Percentiles rank a stretch among this genome's conserved stretches.
Conservation (phyloP, 177 flowering plant species). For the Vitis hybrid region DNA sequence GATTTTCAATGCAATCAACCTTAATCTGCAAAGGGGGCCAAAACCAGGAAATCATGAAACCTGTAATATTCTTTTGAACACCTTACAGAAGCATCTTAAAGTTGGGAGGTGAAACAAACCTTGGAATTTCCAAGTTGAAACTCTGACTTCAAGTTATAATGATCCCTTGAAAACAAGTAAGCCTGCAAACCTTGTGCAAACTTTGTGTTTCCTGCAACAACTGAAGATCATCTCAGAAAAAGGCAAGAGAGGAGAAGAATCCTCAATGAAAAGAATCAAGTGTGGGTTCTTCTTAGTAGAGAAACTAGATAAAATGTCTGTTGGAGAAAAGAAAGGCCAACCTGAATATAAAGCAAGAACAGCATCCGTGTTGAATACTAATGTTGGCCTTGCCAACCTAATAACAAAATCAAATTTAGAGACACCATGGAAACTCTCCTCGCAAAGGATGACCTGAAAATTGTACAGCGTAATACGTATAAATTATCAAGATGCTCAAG, state of each 20-base stretch:
- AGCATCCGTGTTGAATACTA: slow-evolving; percentile 51
- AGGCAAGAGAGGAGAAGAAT: not conserved
- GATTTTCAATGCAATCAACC: slow-evolving; percentile 56
- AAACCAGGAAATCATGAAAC: not conserved
- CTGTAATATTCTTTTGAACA: not conserved
- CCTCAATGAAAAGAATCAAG: not conserved
- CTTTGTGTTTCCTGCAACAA: slow-evolving; percentile 43
- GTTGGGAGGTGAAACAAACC: slow-evolving; percentile 31
- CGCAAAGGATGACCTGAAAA: slow-evolving; percentile 60
- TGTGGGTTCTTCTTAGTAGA: not conserved
- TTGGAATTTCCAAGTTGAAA: slow-evolving; percentile 62
- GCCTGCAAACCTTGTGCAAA: slow-evolving; percentile 43
- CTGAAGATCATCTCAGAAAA: not conserved
- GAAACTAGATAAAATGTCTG: not conserved
- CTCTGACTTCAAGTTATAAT: slow-evolving; percentile 57
- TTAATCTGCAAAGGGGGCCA: slow-evolving; percentile 39
- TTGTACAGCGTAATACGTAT: no score
- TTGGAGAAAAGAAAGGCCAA: slow-evolving; percentile 12
- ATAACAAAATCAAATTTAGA: slow-evolving; percentile 57
- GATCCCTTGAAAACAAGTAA: slow-evolving; percentile 68
- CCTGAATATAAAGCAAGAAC: slow-evolving; percentile 57
- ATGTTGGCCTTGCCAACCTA: slow-evolving; percentile 52
- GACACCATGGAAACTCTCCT: slow-evolving; percentile 66
- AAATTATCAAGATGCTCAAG: not conserved
- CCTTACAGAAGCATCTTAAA: not conserved